Conservation (phyloP, 257 asterid species). For the Solanum piurae region DNA sequence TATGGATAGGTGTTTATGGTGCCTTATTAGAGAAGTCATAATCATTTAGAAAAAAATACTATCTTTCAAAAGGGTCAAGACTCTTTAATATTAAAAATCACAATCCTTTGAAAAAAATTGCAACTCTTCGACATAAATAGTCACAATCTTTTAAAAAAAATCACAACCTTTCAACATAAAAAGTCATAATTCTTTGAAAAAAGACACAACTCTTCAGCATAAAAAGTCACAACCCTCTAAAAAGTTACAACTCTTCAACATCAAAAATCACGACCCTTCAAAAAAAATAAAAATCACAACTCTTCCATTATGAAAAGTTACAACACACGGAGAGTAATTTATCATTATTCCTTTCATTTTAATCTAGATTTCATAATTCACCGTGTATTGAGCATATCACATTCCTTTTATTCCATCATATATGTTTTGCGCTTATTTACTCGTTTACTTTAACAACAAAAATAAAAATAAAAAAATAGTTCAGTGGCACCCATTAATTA, state of each 20-base stretch:
- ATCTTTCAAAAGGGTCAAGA: not conserved
- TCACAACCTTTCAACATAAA: not conserved
- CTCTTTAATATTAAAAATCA: not conserved
- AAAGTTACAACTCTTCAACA: not conserved
- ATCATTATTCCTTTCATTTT: not conserved
- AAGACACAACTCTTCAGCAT: no score
- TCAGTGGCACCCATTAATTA: not conserved
- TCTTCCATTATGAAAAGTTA: not conserved
- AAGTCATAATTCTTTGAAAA: no score
- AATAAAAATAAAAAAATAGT: not conserved
- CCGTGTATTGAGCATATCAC: not conserved
- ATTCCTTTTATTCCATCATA: not conserved
- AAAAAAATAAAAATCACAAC: no score
- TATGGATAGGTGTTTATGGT: not conserved
- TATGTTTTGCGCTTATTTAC: not conserved
- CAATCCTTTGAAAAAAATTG: not conserved
- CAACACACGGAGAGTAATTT: not conserved
- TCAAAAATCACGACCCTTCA: no score
- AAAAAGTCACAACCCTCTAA: no score
- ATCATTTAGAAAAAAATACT: not conserved
- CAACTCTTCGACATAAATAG: not conserved
- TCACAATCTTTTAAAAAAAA: no score
- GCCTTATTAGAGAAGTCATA: not conserved
- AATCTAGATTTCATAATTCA: not conserved
- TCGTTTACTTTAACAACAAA: not conserved